These are phyloP conservation scores for Microsporum audouinii DNA, from an alignment of 2,329 filamentous ascomycete genomes.

Conservation along the genomic window DNA sequence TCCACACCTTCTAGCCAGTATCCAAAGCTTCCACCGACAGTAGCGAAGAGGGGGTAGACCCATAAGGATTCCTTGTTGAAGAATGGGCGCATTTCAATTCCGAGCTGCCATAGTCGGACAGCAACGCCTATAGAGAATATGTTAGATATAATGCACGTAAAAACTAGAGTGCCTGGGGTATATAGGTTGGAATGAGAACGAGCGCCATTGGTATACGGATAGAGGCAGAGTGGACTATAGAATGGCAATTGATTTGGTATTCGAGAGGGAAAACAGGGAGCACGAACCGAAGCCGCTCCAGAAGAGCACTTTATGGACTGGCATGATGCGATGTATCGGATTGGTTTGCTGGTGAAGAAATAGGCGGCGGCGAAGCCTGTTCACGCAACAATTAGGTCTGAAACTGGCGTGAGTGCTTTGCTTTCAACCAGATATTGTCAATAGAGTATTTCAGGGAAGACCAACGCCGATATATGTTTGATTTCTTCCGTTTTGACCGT, in stretches of 20 bases:
- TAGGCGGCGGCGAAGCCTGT: neutral
- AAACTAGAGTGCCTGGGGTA: neutral
- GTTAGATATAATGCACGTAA: slow-evolving; percentile 6
- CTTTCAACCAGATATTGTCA: neutral
- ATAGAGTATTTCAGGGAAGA: neutral
- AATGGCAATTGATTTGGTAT: neutral
- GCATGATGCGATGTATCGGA: slow-evolving; percentile 25
- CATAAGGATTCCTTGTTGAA: slow-evolving; percentile 75
- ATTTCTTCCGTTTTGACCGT: neutral
- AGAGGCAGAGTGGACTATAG: too few species aligned
- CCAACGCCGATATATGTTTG: neutral
- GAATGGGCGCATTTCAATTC: slow-evolving; percentile 95
- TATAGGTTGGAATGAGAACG: too few species aligned
- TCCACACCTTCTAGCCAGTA: slow-evolving; percentile 95
- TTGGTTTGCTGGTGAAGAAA: slow-evolving; percentile 14
- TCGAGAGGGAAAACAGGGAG: neutral
- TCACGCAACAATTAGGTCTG: neutral
- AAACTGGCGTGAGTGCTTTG: neutral
- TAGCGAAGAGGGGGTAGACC: slow-evolving; percentile 83
- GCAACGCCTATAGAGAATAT: slow-evolving; percentile 56
- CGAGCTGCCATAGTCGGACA: slow-evolving; percentile 90
- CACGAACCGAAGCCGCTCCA: slow-evolving; percentile 64
- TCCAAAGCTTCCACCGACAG: slow-evolving; percentile 79
- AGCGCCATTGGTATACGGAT: neutral
- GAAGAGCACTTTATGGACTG: slow-evolving; percentile 42